Conservation (phyloP, 805 yeast species). For the Zygosaccharomyces lentus region DNA sequence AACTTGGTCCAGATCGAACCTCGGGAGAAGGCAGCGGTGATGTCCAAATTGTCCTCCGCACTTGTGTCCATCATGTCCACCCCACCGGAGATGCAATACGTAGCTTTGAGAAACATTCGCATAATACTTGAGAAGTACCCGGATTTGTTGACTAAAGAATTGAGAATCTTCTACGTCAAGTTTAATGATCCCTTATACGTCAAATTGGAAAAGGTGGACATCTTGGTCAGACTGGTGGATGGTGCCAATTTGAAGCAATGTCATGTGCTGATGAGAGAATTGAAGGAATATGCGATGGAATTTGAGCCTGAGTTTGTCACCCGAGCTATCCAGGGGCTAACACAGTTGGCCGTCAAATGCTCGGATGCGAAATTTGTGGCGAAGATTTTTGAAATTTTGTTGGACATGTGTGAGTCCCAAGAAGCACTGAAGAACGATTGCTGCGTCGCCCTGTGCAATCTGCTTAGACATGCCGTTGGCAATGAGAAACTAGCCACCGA, state of each 20-base stretch:
- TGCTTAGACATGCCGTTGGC: constrained; percentile 60
- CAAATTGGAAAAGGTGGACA: constrained; percentile 72
- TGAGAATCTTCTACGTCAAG: constrained; percentile 86
- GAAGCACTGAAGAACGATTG: constrained; percentile 60
- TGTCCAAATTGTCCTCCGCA: constrained; percentile 77
- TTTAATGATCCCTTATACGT: constrained; percentile 78
- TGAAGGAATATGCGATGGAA: constrained; percentile 79
- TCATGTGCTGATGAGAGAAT: constrained; percentile 57
- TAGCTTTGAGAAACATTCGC: constrained; percentile 85
- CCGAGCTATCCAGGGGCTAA: constrained; percentile 61
- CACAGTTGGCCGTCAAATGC: constrained; percentile 66
- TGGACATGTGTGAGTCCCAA: constrained; percentile 56
- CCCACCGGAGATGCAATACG: constrained; percentile 93
- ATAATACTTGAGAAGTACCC: constrained; percentile 89
- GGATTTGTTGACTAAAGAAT: constrained; percentile 64
- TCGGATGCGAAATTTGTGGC: constrained; percentile 41
- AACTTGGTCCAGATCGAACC: constrained; percentile 51
- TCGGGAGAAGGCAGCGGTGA: constrained; percentile 42
- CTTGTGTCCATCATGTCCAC: constrained; percentile 81
- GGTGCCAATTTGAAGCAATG: constrained; percentile 47
- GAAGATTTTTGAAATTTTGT: constrained; percentile 56
- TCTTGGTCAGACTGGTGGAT: constrained; percentile 63
- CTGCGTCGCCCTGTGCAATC: constrained; percentile 56
- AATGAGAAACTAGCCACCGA: constrained; percentile 29
- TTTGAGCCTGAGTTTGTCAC: constrained; percentile 74